A percentile compares a stretch with the other conserved stretches of the same genome.
phyloP scores from a whole-genome alignment of 176 grass and related monocot species.

The Musa schizocarpa region DNA sequence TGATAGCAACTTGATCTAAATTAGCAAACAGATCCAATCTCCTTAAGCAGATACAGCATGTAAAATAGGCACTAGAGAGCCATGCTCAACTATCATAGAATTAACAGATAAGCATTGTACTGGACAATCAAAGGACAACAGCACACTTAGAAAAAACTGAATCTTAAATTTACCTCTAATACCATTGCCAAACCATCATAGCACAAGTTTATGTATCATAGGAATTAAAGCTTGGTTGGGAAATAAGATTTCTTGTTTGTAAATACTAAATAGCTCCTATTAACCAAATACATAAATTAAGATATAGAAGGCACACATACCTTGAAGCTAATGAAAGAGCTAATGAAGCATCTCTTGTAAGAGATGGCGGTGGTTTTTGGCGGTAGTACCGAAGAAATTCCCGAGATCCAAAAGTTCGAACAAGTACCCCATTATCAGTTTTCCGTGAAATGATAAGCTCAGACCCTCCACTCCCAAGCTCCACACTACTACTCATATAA shows the following conservation, averaged over 20 bases:
- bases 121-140: too few relatives aligned
- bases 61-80: too few relatives aligned
- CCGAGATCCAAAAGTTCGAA: conserved; percentile 66
- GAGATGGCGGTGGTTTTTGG: conserved; percentile 59
- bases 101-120: too few relatives aligned
- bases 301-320: conserved; percentile 24
- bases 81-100: too few relatives aligned
- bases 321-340: conserved; percentile 75
- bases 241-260: too few relatives aligned
- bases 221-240: not conserved
- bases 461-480: conserved; percentile 69
- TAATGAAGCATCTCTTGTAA: conserved; percentile 34
- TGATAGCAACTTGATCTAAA: too few relatives aligned
- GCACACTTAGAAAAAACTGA: too few relatives aligned
- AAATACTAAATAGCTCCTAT: not conserved
- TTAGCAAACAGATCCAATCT: too few relatives aligned
- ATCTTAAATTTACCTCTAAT: too few relatives aligned
- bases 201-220: not conserved
- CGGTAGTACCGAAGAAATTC: conserved; percentile 90
- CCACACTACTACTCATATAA: conserved; percentile 36
- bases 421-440: conserved; percentile 41
- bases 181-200: too few relatives aligned
- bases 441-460: conserved; percentile 81
- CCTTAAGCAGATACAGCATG: too few relatives aligned
- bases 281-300: not conserved